Conservation (phyloP, 176 grass and related monocot species). For the Pontederia paniculata region DNA sequence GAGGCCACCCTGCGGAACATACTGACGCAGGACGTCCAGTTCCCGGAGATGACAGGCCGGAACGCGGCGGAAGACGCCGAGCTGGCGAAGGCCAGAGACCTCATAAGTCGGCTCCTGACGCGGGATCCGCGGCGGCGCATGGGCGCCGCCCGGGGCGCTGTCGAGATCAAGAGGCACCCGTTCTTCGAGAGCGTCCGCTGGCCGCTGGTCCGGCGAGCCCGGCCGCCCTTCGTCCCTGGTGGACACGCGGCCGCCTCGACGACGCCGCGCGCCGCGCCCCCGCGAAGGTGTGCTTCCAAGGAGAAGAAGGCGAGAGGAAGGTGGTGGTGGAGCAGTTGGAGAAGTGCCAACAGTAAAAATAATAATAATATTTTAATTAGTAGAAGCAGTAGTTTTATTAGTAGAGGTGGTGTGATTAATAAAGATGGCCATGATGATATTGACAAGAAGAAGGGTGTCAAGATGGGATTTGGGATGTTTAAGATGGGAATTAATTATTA, state of each 20-base stretch:
- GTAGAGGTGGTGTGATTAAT: no score
- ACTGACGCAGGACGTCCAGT: background rate
- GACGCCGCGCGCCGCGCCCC: background rate
- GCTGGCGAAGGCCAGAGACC: background rate
- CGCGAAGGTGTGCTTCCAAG: background rate
- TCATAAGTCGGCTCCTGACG: background rate
- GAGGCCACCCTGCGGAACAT: conserved; percentile 7
- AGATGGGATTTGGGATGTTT: no score
- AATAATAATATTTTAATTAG: background rate
- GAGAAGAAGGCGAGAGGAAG: background rate
- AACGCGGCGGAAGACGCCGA: background rate
- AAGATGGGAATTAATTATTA: no score
- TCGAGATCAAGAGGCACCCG: conserved; percentile 6
- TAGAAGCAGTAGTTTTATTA: no score
- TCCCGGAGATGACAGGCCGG: background rate
- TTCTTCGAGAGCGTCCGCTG: conserved; percentile 3
- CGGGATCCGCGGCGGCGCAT: background rate
- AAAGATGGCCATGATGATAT: no score
- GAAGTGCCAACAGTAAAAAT: background rate
- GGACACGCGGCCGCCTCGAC: background rate
- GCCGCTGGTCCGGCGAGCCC: background rate
- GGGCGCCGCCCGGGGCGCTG: background rate
- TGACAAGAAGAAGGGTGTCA: no score
- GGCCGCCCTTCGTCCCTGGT: background rate
- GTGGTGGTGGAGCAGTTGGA: conserved; percentile 2